phyloP scores from a whole-genome alignment of 371 early-diverging fungal genomes.

The Lichtheimia hyalospora region DNA sequence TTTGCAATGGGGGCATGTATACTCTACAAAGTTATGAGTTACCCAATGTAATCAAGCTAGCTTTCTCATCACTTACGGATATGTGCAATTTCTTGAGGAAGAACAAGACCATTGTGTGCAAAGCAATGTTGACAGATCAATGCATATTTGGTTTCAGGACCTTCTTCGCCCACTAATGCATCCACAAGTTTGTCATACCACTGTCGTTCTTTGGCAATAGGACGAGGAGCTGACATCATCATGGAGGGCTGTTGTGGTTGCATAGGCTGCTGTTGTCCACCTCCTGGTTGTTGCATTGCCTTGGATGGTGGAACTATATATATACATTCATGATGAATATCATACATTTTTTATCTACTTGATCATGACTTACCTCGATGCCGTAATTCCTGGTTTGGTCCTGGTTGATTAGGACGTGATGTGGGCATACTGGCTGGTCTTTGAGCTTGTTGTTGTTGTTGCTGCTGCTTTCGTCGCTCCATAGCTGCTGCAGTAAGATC shows the following conservation, averaged over 20 bases:
- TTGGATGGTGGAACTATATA: too few species aligned
- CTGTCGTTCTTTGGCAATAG: conserved; percentile 13
- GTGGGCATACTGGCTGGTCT: neutral
- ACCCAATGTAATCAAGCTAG: neutral
- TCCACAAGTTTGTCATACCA: conserved; percentile 90
- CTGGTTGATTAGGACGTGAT: neutral
- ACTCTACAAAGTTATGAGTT: conserved; percentile 6
- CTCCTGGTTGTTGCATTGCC: too few species aligned
- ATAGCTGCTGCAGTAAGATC: conserved; percentile 20
- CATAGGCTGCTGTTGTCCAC: too few species aligned
- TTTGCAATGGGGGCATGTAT: conserved; percentile 23
- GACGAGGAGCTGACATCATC: conserved; percentile 2
- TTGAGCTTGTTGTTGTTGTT: conserved; percentile 1
- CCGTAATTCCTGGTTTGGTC: neutral
- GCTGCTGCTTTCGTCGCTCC: conserved; percentile 3
- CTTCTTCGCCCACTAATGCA: conserved; percentile 82
- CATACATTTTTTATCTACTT: too few species aligned
- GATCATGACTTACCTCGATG: too few species aligned
- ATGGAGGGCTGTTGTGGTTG: too few species aligned
- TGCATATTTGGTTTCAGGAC: conserved; percentile 83
- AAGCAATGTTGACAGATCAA: conserved; percentile 88
- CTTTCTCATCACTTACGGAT: conserved; percentile 56
- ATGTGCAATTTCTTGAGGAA: conserved; percentile 73
- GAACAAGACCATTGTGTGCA: conserved; percentile 87
- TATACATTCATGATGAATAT: too few species aligned